A percentile compares a stretch with the other conserved stretches of the same genome.
Conservation (phyloP, 2,329 filamentous ascomycete genomes). For the Escovopsis sp. region DNA sequence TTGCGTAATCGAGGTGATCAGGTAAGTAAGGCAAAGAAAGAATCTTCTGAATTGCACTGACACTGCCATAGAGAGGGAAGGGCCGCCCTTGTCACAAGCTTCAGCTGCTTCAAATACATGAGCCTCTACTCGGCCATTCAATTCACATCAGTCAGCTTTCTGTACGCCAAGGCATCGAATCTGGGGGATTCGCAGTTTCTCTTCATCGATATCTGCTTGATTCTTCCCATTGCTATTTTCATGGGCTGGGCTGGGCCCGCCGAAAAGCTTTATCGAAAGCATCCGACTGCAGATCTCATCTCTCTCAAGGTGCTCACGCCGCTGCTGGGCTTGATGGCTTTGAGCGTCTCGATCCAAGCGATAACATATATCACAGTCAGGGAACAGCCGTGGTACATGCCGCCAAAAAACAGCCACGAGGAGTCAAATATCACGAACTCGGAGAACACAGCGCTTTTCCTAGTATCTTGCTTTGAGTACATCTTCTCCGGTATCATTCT, state of each 20-base stretch:
- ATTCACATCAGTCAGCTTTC: constrained; percentile 91
- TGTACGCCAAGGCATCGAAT: constrained; percentile 88
- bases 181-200: constrained; percentile 96
- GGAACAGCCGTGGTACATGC: constrained; percentile 71
- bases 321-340: constrained; percentile 71
- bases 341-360: constrained; percentile 67
- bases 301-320: constrained; percentile 85
- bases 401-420: constrained; percentile 60
- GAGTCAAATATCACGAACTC: constrained; percentile 82
- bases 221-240: constrained; percentile 91
- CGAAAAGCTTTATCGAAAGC: constrained; percentile 61
- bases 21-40: constrained; percentile 27
- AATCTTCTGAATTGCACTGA: constrained; percentile 8
- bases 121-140: constrained; percentile 98
- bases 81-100: constrained; percentile 91
- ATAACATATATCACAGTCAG: constrained; percentile 61
- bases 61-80: constrained; percentile 56
- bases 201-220: constrained; percentile 85
- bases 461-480: constrained; percentile 89
- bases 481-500: constrained; percentile 80
- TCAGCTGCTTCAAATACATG: constrained; percentile 99
- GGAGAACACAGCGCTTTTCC: constrained; percentile 82
- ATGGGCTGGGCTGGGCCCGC: constrained; percentile 96
- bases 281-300: constrained; percentile 83
- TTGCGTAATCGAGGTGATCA: constrained; percentile 84